Evolutionary conservation across 2,329 filamentous ascomycete species (phyloP).

Genomic region (Lasiodiplodia theobromae): DNA sequence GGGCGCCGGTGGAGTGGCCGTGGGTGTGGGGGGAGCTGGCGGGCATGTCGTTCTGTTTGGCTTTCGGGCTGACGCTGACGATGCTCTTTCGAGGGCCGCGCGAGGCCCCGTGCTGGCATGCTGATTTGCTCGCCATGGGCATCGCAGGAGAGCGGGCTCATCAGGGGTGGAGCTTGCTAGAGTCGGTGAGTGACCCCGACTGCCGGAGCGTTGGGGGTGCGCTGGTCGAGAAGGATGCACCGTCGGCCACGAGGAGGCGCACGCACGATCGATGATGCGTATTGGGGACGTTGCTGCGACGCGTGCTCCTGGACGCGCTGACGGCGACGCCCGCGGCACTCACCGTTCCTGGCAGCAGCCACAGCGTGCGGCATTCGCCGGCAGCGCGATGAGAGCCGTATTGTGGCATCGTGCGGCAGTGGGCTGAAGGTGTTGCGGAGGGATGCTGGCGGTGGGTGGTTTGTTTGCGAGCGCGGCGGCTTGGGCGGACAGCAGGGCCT

Average conservation of each 20-base stretch:
- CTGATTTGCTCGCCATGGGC: slow-evolving; percentile 7
- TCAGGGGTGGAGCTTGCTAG: slow-evolving; percentile 15
- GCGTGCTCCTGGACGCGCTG: slow-evolving; percentile 6
- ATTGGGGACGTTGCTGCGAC: slow-evolving; percentile 8
- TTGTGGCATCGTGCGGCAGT: not conserved
- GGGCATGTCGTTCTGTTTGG: slow-evolving; percentile 22
- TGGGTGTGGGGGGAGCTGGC: slow-evolving; percentile 1
- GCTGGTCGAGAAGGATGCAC: not conserved
- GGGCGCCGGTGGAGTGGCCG: slow-evolving; percentile 18
- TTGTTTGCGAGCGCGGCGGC: not conserved
- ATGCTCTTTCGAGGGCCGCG: slow-evolving; percentile 2
- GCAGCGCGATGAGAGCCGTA: not conserved
- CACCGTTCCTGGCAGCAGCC: slow-evolving; percentile 16
- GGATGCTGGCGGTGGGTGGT: not conserved
- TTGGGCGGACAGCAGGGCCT: no score
- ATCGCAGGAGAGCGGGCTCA: not conserved
- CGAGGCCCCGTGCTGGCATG: slow-evolving; percentile 4
- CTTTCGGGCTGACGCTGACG: slow-evolving; percentile 10
- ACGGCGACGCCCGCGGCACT: slow-evolving; percentile 22
- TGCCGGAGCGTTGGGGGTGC: slow-evolving; percentile 4
- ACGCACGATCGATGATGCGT: slow-evolving; percentile 10
- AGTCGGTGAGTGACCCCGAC: slow-evolving; percentile 16
- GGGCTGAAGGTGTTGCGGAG: not conserved
- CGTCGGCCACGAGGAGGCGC: slow-evolving; percentile 23
- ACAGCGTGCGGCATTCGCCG: slow-evolving; percentile 8